Base-by-base conservation (phyloP, 495 filamentous ascomycete species). In the Viridothelium virens region DNA sequence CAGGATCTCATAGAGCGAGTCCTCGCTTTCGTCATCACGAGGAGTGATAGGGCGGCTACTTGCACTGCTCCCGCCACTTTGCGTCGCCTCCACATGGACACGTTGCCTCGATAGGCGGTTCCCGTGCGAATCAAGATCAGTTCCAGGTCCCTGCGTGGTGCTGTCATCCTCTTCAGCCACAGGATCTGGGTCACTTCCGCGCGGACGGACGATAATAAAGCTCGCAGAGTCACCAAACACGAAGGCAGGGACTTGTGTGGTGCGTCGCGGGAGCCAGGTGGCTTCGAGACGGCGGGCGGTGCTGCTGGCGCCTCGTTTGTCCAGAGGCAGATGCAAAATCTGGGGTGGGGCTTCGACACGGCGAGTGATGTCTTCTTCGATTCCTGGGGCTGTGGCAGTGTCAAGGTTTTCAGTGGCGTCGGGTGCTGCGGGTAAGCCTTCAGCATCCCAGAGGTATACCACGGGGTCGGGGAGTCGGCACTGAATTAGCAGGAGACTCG, bases 1-100 rank as follows among this genome's bases (percentile, higher is more conserved):
- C 53, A 59, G 31, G 31, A 59, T 59, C 18, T 59, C 53, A 31
- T 59, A 59, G 10, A 59, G 53, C 31, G 53, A 59, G 14, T 59
- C 53, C 31, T 59, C 53, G 31, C 53, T 59, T 5, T 59, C 53
- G 5, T 59, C 53, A 6, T 14, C 53, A 9, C 36, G 53, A 5
- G 53, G 53, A 0, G 53, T 59, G 1, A 36, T 0, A 7, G 53
- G 53, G 18, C 53, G 53, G 18, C 25, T 59, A 1, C 31, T 36
- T 1, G 11, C 53, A 14, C 31, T 59, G 2, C 53, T 59, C 31
- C 7, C 53, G 2, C 14, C 31, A 36, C 18, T 33, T 9, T 11
- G 31, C 3, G 6, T 18, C 0, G 25, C 25, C 0, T 25, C 25
- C 25, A 25, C 25, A 25, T 25, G 25, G 0, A 25, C 25, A 25